Percentiles rank a stretch among this genome's conserved stretches.
phyloP scores from a whole-genome alignment of 208 protist genomes.

The Acanthamoeba lenticulata region DNA sequence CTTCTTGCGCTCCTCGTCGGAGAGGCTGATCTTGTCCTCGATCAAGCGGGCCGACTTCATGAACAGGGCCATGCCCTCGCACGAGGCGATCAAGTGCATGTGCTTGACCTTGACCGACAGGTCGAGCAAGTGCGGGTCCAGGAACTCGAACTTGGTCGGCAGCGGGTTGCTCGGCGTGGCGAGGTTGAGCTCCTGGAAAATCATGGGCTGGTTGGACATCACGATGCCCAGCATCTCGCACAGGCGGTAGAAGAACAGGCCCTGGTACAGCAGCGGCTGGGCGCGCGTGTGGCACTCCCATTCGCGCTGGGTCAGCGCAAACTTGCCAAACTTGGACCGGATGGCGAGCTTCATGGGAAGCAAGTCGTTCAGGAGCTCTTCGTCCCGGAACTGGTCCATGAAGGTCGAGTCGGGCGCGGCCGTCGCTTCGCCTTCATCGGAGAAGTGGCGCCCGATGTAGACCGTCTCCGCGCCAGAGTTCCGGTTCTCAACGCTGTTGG shows the following conservation, averaged over 20 bases:
- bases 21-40: conserved; percentile 56
- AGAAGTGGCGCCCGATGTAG: neutral
- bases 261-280: neutral
- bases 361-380: neutral
- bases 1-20: conserved; percentile 62
- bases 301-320: neutral
- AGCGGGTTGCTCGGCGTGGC: neutral
- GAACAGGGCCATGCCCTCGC: conserved; percentile 34
- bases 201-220: conserved; percentile 19
- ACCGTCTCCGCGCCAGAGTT: neutral
- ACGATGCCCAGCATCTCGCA: conserved; percentile 67
- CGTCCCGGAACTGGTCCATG: conserved; percentile 27
- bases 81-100: conserved; percentile 60
- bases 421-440: neutral
- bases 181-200: conserved; percentile 58
- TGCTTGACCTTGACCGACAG: conserved; percentile 58
- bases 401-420: neutral
- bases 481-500: neutral
- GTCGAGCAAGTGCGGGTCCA: conserved; percentile 59
- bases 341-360: conserved; percentile 21
- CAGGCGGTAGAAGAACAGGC: conserved; percentile 40
- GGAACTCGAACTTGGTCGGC: conserved; percentile 57
- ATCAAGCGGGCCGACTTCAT: neutral
- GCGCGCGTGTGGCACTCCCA: neutral
- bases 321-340: conserved; percentile 35